A percentile compares a stretch with the other conserved stretches of the same genome.
Conservation (phyloP, 208 protist species). For the Leishmania mexicana region DNA sequence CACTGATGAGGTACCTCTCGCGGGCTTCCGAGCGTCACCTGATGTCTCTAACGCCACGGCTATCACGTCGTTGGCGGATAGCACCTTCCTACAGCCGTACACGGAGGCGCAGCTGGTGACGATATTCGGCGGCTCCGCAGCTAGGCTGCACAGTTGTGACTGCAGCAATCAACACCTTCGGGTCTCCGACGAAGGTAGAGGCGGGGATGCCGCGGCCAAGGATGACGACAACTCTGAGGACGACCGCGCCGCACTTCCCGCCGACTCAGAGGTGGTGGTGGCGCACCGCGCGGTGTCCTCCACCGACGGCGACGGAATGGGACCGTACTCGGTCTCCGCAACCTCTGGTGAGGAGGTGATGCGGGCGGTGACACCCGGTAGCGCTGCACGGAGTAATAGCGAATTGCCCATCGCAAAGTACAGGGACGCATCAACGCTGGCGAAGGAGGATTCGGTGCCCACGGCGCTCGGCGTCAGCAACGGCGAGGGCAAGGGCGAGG, state of each 20-base stretch:
- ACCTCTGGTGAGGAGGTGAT: conserved; percentile 1
- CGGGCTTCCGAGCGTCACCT: conserved; percentile 6
- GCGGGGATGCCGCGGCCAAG: not conserved
- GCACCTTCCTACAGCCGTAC: conserved; percentile 16
- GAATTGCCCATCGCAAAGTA: not conserved
- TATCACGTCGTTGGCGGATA: conserved; percentile 11
- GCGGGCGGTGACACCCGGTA: not conserved
- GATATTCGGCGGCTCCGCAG: not conserved
- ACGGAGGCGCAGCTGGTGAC: conserved; percentile 14
- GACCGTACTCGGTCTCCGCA: not conserved
- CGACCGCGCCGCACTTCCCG: not conserved
- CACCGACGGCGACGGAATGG: not conserved
- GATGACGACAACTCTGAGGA: not conserved
- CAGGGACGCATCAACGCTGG: no score
- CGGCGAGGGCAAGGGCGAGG: not conserved
- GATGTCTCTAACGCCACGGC: conserved; percentile 2
- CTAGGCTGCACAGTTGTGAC: not conserved
- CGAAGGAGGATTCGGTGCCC: not conserved
- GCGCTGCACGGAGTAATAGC: not conserved
- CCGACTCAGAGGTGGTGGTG: not conserved
- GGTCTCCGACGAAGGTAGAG: not conserved
- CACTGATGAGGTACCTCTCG: not conserved
- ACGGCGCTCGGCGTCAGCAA: not conserved
- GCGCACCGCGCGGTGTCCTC: not conserved
- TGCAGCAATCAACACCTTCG: not conserved